Evolutionary conservation across 305 asterid genomes (phyloP), one percentile per base, ranked within the genome.

Genomic region (Solanum hybrid): DNA sequence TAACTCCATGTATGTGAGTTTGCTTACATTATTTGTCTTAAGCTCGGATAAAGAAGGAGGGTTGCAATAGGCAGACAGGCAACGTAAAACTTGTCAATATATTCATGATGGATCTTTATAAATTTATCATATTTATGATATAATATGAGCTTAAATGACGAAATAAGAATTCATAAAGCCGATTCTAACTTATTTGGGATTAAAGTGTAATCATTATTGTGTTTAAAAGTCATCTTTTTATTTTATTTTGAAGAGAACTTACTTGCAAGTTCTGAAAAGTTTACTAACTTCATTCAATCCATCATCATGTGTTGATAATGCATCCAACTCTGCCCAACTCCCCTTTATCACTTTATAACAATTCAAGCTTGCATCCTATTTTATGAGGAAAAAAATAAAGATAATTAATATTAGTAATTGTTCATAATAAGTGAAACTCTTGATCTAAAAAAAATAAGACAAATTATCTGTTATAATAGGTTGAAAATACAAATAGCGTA

Each of bases 231-330:
- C 8, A 51, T 13, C 7, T 0, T 7, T 75, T 24, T 46, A 31
- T 75, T 46, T 37, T 80, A 18, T 75, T 51, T 51, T 37, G 8
- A 24, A 14, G 14, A 33, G n/a, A 39, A 90, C 95, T 92, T 94
- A 96, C 98, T 93, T 93, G 98, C 98, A 96, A 89, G 96, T 95
- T 90, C 90, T 93, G 92, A 96, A 95, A 86, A 89, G 87, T 87
- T 89, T 94, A 90, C 96, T 94, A 87, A 94, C 94, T 87, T 94
- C 89, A 16, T 86, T 82, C 92, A 95, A 80, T 33, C 94, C 94
- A 79, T 87, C 89, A 86, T 92, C 91, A 35, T 90, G 14, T 36
- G 89, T 14, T 11, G 94, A 92, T 37, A 93, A 22, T 36, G 92
- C 91, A 79, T 93, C 92, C 90, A 96, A 31, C 89, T 96, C 98